Percentiles rank a stretch among this genome's conserved stretches.
These are phyloP conservation scores for Macaranga tanarius DNA, from an alignment of 441 rosid species.

Conservation along the genomic window DNA sequence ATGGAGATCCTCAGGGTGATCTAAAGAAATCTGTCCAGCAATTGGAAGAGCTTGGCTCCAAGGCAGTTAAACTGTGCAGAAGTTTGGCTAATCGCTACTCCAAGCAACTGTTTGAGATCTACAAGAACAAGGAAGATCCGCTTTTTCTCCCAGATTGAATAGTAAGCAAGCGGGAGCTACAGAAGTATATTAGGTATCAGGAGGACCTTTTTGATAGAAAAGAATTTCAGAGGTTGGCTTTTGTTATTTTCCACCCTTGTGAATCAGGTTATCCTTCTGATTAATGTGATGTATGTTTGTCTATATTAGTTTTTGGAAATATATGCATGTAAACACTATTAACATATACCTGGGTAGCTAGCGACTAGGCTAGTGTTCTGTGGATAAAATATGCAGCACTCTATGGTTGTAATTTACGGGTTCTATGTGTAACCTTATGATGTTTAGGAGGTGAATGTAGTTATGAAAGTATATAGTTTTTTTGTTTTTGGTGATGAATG, in stretches of 20 bases:
- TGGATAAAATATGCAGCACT: too few relatives aligned
- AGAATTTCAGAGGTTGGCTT: constrained; percentile 6
- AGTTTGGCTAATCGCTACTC: constrained; percentile 55
- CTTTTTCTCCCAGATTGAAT: constrained; percentile 37
- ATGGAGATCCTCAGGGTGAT: constrained; percentile 52
- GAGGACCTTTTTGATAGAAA: too few relatives aligned
- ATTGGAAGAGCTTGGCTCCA: constrained; percentile 36
- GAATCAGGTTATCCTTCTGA: neutral
- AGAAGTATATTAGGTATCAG: neutral
- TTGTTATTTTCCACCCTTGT: constrained; percentile 4
- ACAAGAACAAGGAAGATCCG: constrained; percentile 58
- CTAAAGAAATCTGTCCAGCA: constrained; percentile 57
- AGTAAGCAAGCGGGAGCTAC: neutral
- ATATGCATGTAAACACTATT: neutral
- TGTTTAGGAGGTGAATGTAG: too few relatives aligned
- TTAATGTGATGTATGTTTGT: neutral
- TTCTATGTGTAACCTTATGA: too few relatives aligned
- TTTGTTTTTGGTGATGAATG: too few relatives aligned
- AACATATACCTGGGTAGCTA: neutral
- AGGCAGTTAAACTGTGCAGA: constrained; percentile 49
- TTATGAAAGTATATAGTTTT: too few relatives aligned
- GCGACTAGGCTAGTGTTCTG: too few relatives aligned
- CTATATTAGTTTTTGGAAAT: neutral
- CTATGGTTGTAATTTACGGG: too few relatives aligned
- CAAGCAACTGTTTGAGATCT: constrained; percentile 69